phyloP scores from a whole-genome alignment of 2,329 filamentous ascomycete genomes.

The Chaetomium sp. region DNA sequence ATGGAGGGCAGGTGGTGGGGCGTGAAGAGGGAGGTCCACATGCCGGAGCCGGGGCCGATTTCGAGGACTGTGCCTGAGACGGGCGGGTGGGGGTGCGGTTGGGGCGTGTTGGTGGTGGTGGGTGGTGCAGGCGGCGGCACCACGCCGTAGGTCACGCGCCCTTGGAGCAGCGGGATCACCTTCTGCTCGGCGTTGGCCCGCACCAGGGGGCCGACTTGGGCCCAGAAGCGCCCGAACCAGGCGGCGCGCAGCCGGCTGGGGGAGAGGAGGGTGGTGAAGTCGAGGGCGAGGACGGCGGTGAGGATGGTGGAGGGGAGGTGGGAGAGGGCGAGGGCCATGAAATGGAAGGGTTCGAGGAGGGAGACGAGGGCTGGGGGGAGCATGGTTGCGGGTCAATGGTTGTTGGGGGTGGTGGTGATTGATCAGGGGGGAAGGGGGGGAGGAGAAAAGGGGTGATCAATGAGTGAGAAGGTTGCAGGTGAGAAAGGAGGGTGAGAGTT shows the following conservation, averaged over 20 bases:
- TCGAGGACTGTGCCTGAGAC: constrained; percentile 56
- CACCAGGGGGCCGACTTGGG: constrained; percentile 53
- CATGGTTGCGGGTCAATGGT: neutral
- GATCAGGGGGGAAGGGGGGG: neutral
- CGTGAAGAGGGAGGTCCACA: constrained; percentile 60
- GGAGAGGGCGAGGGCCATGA: constrained; percentile 52
- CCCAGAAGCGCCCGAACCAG: constrained; percentile 68
- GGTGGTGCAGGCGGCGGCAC: constrained; percentile 33
- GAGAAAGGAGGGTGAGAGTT: constrained; percentile 2
- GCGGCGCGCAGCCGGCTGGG: constrained; percentile 46
- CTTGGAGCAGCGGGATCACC: constrained; percentile 59
- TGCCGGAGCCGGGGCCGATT: constrained; percentile 62
- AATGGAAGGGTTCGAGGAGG: constrained; percentile 54
- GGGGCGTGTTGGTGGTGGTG: neutral
- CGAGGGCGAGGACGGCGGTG: constrained; percentile 43
- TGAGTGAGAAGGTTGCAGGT: neutral
- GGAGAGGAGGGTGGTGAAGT: constrained; percentile 46
- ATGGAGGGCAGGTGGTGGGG: constrained; percentile 33
- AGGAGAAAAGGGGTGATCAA: neutral
- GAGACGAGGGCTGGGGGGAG: constrained; percentile 30
- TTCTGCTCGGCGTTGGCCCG: constrained; percentile 45
- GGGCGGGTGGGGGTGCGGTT: constrained; percentile 32
- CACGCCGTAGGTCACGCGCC: constrained; percentile 46
- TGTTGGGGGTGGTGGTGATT: neutral
- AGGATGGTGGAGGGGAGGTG: constrained; percentile 56